Base-by-base conservation (phyloP, 257 asterid species). In the Agastache rugosa region DNA sequence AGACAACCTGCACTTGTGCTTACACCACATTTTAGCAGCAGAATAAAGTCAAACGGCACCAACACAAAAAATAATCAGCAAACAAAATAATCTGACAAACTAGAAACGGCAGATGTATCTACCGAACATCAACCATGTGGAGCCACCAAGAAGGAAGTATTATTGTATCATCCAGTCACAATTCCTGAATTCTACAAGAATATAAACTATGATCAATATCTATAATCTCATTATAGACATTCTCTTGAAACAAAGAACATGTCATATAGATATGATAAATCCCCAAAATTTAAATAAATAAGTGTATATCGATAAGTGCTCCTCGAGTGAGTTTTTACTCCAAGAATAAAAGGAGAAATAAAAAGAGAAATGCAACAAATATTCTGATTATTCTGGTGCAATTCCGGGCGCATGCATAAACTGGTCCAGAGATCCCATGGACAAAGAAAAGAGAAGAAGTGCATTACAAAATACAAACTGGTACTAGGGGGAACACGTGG, bases 51-150 rank as follows among this genome's bases (percentile, higher is more conserved):
- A 42, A 20, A 58, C 11, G 19, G 20, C 62, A 19, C 16, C 63
- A 55, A 22, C 45, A 27, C 55, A 67, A 50, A 64, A 69, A 54
- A 63, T 23, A 31, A 48, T 60, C 63, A 45, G 19, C 56, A 50
- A 51, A 17, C 25, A 69, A 68, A 53, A 62, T 31, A 25, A 53
- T 63, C 61, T 41, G 45, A 62, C 14, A 63, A 17, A 12, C 42
- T 37, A 41, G 54, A 29, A 20, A 17, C 20, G 4, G 41, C 20
- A 12, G 22, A 34, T 51, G 51, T 54, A 22, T 71, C n/a, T 31
- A 45, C 17, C 6, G 11, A 31, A 48, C 17, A 62, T 48, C 27
- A 62, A 72, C 6, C 3, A 23, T 5, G 37, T 31, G 37, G 0
- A 31, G 37, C 37, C 37, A 31, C 37, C 37, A 31, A 31, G 37